phyloP scores from a whole-genome alignment of 345 rosid genomes.

The Psidium friedrichsthalianum region DNA sequence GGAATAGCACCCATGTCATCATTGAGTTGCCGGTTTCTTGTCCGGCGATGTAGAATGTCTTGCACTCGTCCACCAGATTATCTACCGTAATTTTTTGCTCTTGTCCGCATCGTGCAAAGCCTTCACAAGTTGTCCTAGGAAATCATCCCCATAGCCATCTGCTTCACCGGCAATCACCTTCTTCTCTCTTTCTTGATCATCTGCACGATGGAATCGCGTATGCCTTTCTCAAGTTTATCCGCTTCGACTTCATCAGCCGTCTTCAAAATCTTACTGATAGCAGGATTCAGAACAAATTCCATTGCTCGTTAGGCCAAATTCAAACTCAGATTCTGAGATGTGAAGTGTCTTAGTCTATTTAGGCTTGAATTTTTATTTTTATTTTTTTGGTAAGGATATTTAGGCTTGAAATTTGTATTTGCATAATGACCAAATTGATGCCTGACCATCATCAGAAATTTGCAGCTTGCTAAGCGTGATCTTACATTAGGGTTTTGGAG shows the following conservation, averaged over 20 bases:
- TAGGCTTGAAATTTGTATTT: background rate
- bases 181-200: conserved; percentile 13
- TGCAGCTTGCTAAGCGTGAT: background rate
- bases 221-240: conserved; percentile 5
- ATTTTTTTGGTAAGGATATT: background rate
- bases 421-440: background rate
- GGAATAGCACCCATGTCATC: conserved; percentile 26
- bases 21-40: conserved; percentile 22
- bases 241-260: conserved; percentile 15
- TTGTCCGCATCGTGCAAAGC: conserved; percentile 9
- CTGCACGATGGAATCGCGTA: background rate
- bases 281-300: background rate
- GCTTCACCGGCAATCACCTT: background rate
- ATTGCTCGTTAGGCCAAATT: background rate
- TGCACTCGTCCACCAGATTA: conserved; percentile 37
- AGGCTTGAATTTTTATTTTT: background rate
- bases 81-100: conserved; percentile 4
- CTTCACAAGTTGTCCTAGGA: conserved; percentile 17
- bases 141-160: conserved; percentile 16
- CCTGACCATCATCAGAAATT: background rate
- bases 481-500: background rate
- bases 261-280: conserved; percentile 13
- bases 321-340: background rate
- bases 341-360: background rate
- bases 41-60: conserved; percentile 23